Evolutionary conservation across 2,329 filamentous ascomycete genomes (phyloP), one percentile per base, ranked within the genome.

Genomic region (Talaromyces sp.): DNA sequence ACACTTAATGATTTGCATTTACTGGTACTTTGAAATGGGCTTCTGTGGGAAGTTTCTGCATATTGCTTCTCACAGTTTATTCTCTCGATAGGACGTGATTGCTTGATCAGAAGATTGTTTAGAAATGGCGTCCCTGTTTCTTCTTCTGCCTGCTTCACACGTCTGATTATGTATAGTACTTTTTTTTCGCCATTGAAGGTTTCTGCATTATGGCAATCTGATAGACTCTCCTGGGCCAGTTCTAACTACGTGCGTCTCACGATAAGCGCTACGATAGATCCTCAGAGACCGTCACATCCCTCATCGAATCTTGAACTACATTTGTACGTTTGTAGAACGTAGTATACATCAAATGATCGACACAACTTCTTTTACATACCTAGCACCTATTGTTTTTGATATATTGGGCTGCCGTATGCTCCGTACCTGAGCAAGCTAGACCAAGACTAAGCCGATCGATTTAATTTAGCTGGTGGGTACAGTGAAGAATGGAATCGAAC

Each of bases 301-400:
- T 50, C 1, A 50, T 7, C 5, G 16, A 50, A 25, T 28, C 16
- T 28, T n/a, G 44, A 31, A 31, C 7, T n/a, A 16, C 5, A 48
- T 48, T 12, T 8, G 46, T n/a, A 5, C 3, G 5, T 25, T 21
- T 18, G 39, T 23, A 14, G 5, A 25, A 14, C 21, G 31, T 35
- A 54, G 39, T 52, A 60, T 31, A 50, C 28, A 50, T 60, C 58
- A 23, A 60, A 60, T 14, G 58, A 60, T 60, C 44, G 42, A 14
- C 57, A 54, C 18, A 21, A 14, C 14, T 2, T 18, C 9, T 52
- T 1, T 5, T 50, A 50, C n/a, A 31, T 33, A 5, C 48, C 28
- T 25, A 21, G 35, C 31, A 37, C 31, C 31, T 54, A 21, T 54
- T 31, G 31, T 18, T 52, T 54, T 54, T 35, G 31, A 35, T 35